Evolutionary conservation across 257 asterid genomes (phyloP).

Genomic region (Fraxinus pennsylvanica): DNA sequence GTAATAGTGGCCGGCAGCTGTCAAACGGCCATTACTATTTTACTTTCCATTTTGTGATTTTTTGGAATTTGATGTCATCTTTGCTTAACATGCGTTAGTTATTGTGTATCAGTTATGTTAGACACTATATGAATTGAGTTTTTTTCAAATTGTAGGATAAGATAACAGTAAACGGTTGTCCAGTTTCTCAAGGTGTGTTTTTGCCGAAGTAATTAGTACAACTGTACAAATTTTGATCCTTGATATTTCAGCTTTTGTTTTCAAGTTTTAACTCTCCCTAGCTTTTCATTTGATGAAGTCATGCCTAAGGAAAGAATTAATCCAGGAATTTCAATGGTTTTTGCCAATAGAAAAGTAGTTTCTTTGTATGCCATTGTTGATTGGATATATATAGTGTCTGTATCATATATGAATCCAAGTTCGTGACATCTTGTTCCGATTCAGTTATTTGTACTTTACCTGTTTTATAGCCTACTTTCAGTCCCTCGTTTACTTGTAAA

Average conservation of each 20-base stretch:
- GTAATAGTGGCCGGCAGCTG: not conserved
- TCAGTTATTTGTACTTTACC: not conserved
- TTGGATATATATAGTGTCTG: not conserved
- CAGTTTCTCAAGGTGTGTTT: not conserved
- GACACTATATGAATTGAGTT: not conserved
- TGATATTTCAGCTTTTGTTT: not conserved
- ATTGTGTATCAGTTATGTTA: not conserved
- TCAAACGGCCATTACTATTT: not conserved
- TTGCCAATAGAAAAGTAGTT: not conserved
- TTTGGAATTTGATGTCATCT: not conserved
- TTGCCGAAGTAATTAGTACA: no score
- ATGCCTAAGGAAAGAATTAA: not conserved
- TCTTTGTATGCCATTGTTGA: not conserved
- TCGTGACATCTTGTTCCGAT: not conserved
- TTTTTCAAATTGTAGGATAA: not conserved
- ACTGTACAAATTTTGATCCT: not conserved
- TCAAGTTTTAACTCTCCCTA: not conserved
- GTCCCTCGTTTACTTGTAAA: not conserved
- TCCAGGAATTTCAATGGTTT: not conserved
- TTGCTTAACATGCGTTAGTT: not conserved
- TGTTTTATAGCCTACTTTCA: slow-evolving; percentile 8
- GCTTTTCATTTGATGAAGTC: not conserved
- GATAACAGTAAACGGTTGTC: not conserved
- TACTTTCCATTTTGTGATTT: not conserved
- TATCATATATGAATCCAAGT: not conserved